Percentiles rank a stretch among this genome's conserved stretches.
phyloP scores from a whole-genome alignment of 306 rosid genomes.

The Fragaria ananassa region DNA sequence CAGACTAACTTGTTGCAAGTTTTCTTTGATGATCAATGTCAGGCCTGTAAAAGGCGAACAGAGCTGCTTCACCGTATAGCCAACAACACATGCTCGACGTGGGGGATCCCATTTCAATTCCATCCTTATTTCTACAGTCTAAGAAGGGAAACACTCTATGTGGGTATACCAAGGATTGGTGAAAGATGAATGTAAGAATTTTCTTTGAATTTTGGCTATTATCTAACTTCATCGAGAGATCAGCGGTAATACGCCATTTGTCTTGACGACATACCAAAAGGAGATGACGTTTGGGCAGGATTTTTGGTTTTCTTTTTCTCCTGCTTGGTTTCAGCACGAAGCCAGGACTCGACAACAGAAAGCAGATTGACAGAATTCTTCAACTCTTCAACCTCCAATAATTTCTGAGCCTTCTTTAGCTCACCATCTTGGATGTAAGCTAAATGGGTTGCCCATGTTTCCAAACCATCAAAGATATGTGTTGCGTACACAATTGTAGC shows the following conservation, averaged over 20 bases:
- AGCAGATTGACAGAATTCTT: slow-evolving; percentile 69
- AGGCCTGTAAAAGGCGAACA: not conserved
- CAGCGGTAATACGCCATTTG: slow-evolving; percentile 90
- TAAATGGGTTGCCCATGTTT: slow-evolving; percentile 92
- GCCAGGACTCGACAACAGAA: slow-evolving; percentile 90
- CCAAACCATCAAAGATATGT: slow-evolving; percentile 95
- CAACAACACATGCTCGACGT: not conserved
- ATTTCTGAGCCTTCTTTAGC: slow-evolving; percentile 65
- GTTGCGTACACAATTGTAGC: slow-evolving; percentile 94
- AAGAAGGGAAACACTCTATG: not conserved
- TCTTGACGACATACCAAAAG: slow-evolving; percentile 51
- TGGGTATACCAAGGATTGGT: not conserved
- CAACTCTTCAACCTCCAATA: slow-evolving; percentile 71
- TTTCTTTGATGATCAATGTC: not conserved
- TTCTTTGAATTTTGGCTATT: slow-evolving; percentile 5
- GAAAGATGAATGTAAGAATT: slow-evolving; percentile 17
- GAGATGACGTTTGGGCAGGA: slow-evolving; percentile 32
- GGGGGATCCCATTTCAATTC: slow-evolving; percentile 3
- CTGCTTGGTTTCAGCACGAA: slow-evolving; percentile 69
- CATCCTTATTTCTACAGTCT: slow-evolving; percentile 16
- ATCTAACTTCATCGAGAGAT: slow-evolving; percentile 7
- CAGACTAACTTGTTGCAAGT: not conserved
- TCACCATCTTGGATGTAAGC: slow-evolving; percentile 94
- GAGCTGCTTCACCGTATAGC: not conserved
- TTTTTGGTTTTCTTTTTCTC: slow-evolving; percentile 56